Evolutionary conservation across 2,329 filamentous ascomycete genomes (phyloP), one percentile per base, ranked within the genome.

Genomic region (Cercospora brassicicola): DNA sequence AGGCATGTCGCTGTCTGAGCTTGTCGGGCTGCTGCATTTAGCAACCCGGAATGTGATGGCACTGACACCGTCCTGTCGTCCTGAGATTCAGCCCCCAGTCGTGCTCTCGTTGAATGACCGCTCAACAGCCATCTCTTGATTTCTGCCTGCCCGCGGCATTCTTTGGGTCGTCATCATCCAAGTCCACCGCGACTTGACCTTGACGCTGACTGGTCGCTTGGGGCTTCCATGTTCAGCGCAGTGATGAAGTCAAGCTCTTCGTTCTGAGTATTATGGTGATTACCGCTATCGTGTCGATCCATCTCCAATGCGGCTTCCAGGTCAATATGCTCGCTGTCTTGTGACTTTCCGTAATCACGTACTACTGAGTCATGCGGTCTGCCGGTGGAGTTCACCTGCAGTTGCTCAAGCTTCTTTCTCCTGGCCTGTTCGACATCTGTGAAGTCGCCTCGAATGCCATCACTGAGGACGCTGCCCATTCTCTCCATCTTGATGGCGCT

Each of bases 401-500:
- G 20, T 64, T 71, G 45, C 57, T 69, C 63, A 53, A 65, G 10
- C 53, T 69, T 75, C 64, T 73, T 73, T 62, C 56, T 65, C 23
- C 69, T 66, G 9, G 73, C 74, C 55, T 75, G 72, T 36, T 71
- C 70, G 45, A 72, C 67, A 23, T 74, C 72, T n/a, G 67, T 63
- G 39, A 75, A 76, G 26, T 75, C 72, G 20, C 72, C 74, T 26
- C 73, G 68, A 11, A 75, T 48, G 5, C 72, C 74, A 56, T 76
- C 72, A 56, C 72, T 74, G 18, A 74, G 65, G 1, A 74, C 65
- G 31, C 72, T 75, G 53, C 74, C 73, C 62, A 76, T 68, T 1
- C 69, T 77, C 23, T 79, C 78, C 51, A 84, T 77, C 59, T 81
- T 81, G 73, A 83, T 80, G n/a, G 80, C 77, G 67, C 81, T 78